These are phyloP conservation scores for Trifolium subterraneum DNA, from an alignment of 306 rosid genomes.

Conservation along the genomic window DNA sequence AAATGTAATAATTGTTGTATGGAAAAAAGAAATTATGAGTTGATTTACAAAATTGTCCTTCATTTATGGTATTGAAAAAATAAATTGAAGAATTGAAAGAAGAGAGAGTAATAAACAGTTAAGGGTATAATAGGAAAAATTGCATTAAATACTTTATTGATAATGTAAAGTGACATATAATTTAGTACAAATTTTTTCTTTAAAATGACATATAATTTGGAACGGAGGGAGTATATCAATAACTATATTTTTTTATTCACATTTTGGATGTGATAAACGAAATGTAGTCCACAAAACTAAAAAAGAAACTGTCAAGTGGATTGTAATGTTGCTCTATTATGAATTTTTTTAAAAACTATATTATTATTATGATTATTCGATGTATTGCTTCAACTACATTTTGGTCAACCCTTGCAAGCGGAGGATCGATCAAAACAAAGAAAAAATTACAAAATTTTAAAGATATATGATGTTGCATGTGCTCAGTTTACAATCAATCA, in stretches of 20 bases:
- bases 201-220: too few species aligned
- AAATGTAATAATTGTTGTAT: too few species aligned
- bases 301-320: constrained; percentile 32
- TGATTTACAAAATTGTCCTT: too few species aligned
- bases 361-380: constrained; percentile 7
- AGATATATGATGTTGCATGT: background rate
- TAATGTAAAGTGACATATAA: too few species aligned
- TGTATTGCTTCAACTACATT: constrained; percentile 15
- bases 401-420: constrained; percentile 51
- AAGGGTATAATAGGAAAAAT: too few species aligned
- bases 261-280: constrained; percentile 30
- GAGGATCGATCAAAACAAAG: constrained; percentile 38
- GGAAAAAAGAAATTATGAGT: too few species aligned
- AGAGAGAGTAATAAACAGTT: too few species aligned
- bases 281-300: background rate
- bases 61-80: too few species aligned
- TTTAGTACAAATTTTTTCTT: too few species aligned
- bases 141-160: too few species aligned
- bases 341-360: constrained; percentile 1
- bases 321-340: constrained; percentile 32
- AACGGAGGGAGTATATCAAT: too few species aligned
- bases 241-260: background rate
- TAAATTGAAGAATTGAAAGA: too few species aligned
- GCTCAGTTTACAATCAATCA: constrained; percentile 18
- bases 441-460: constrained; percentile 1